These are phyloP conservation scores for Symbiodinium pilosum DNA, from an alignment of 73 alveolate genomes.

Conservation along the genomic window DNA sequence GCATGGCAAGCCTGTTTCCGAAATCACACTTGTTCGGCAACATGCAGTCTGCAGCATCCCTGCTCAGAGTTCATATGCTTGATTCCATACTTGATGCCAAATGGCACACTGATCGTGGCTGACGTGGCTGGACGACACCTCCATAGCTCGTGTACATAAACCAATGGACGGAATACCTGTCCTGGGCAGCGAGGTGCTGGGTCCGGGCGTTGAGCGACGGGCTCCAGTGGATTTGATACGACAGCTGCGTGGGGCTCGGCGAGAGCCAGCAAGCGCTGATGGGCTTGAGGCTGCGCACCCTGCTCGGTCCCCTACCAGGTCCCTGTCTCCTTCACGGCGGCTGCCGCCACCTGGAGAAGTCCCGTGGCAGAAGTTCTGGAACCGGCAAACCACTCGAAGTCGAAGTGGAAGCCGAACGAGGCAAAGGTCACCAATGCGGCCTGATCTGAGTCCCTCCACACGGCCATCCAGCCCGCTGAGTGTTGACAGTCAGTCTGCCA, in stretches of 20 bases:
- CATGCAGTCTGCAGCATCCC: no score
- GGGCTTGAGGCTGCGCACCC: no score
- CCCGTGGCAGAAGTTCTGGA: constrained; percentile 17
- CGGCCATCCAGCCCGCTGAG: neutral
- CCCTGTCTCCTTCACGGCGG: neutral
- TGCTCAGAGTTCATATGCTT: no score
- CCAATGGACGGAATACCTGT: constrained; percentile 12
- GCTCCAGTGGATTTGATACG: neutral
- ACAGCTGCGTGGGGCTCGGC: neutral
- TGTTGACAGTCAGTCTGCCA: neutral
- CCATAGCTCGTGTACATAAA: neutral
- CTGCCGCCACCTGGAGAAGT: neutral
- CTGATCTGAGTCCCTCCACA: neutral
- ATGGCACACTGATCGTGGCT: no score
- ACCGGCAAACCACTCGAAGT: neutral
- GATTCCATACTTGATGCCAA: no score
- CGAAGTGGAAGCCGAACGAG: neutral
- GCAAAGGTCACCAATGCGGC: neutral
- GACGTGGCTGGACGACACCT: no score
- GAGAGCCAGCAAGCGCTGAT: neutral
- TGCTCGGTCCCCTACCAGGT: neutral
- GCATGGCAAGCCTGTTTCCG: no score
- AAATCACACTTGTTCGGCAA: no score
- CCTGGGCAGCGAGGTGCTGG: neutral
- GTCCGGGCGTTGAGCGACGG: constrained; percentile 2